Base-by-base conservation (phyloP, 1,139 yeast genomes). In the Taiozyma onychis region DNA sequence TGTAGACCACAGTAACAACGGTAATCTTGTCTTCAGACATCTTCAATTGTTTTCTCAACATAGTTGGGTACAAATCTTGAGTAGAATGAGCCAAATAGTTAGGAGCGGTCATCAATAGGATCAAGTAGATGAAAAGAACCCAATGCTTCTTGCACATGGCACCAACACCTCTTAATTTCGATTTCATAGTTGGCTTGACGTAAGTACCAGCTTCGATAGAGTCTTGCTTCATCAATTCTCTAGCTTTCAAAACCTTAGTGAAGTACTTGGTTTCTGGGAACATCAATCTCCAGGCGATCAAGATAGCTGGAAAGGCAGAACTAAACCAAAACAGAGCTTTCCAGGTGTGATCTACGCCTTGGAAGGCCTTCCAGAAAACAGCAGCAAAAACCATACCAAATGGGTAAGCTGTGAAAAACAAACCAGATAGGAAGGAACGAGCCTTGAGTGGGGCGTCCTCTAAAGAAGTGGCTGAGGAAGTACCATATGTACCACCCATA, bases 51-150 rank as follows among this genome's bases (percentile, higher is more conserved):
- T 64, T 70, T 14, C 68, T 65, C 27, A 78, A 66, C 63, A 76
- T 63, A 0, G 81, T 76, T 39, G 80, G 80, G 62, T 73, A 76
- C 51, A 78, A 66, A 63, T 78, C 83, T 61, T 77, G 83, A 10
- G 81, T 73, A 1, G 81, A 81, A 53, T 78, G 83, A 13, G 81
- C 74, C 63, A 74, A 72, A 61, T 78, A 78, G 62, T 78, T 78
- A 64, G 73, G 70, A 13, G 77, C 78, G 5, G 80, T 66, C 75
- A 77, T 71, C 54, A 76, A 63, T 41, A 77, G 58, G 10, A 77
- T 68, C 54, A 77, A 62, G 57, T 76, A 78, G 45, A 70, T 56
- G 54, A 76, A 70, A 57, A 74, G 63, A 24, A 76, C 63, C 80
- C 80, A 77, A 57, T 77, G 75, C n/a, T 53, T 42, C 24, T 41